These are phyloP conservation scores for Globisporangium polare DNA, from an alignment of 352 stramenopile genomes.

Conservation along the genomic window DNA sequence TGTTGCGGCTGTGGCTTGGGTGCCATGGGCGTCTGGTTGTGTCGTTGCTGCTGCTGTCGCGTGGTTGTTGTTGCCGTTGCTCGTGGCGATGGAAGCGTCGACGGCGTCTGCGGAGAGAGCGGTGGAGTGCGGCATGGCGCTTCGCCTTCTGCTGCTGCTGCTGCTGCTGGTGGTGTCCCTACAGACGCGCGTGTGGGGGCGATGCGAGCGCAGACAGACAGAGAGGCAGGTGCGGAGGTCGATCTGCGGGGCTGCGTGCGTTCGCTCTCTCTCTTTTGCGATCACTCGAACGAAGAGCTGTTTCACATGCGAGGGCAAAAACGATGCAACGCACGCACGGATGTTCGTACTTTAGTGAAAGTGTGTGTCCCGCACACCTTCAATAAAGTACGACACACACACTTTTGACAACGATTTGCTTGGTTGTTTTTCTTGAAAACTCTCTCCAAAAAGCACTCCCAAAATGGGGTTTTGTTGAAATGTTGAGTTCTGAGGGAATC, in stretches of 20 bases:
- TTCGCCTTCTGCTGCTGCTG: not conserved
- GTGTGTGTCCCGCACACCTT: too few species aligned
- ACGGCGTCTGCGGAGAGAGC: not conserved
- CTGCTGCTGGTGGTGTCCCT: too few species aligned
- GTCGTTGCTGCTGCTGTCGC: not conserved
- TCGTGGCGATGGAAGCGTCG: not conserved
- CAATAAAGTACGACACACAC: too few species aligned
- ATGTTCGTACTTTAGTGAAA: not conserved
- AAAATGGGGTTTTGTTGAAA: too few species aligned
- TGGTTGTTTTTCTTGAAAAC: too few species aligned
- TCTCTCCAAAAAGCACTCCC: too few species aligned
- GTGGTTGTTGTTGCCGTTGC: conserved; percentile 10
- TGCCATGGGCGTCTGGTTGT: not conserved
- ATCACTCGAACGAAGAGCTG: conserved; percentile 6
- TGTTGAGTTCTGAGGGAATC: too few species aligned
- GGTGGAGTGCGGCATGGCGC: not conserved
- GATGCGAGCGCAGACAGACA: not conserved
- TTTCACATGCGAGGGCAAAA: conserved; percentile 3
- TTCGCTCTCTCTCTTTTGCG: not conserved
- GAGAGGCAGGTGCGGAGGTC: not conserved
- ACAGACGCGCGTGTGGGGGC: not conserved
- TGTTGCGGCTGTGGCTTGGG: not conserved
- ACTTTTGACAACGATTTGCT: too few species aligned
- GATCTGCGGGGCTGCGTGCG: not conserved
- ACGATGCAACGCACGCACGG: not conserved